phyloP scores from a whole-genome alignment of 192 early-diverging fungal genomes.

The Podila epicladia region DNA sequence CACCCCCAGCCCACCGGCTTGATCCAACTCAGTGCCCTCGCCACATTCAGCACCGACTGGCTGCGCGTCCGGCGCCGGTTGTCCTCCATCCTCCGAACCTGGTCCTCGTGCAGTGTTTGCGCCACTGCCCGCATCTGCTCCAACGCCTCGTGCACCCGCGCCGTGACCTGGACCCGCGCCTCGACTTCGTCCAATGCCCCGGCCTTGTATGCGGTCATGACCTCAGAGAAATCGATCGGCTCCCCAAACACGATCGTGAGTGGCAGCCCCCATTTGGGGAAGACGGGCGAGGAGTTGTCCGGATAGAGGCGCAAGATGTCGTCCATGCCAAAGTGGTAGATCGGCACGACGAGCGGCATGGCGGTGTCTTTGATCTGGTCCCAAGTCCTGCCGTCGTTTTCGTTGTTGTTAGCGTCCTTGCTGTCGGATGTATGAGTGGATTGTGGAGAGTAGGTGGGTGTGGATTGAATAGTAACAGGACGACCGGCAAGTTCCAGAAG shows the following conservation, averaged over 20 bases:
- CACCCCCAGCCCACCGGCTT: constrained; percentile 44
- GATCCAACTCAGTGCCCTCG: constrained; percentile 9
- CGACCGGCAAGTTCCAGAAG: constrained; percentile 77
- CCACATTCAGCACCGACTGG: constrained; percentile 11
- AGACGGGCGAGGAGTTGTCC: constrained; percentile 55
- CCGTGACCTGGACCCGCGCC: constrained; percentile 64
- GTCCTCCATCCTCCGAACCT: not conserved
- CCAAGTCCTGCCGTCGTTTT: constrained; percentile 70
- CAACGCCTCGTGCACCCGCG: constrained; percentile 55
- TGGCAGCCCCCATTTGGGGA: constrained; percentile 62
- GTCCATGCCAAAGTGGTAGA: constrained; percentile 62
- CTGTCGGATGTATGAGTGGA: not conserved
- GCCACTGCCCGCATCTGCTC: constrained; percentile 46
- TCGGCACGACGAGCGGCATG: constrained; percentile 49
- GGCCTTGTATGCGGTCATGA: constrained; percentile 62
- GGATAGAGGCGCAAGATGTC: constrained; percentile 67
- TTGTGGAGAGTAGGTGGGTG: not conserved
- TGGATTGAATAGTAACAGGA: constrained; percentile 56
- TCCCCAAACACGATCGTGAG: constrained; percentile 76
- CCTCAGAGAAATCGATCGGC: constrained; percentile 72
- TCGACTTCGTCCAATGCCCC: constrained; percentile 59
- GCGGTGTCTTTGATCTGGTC: constrained; percentile 12
- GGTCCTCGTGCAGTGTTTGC: constrained; percentile 28
- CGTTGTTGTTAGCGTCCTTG: constrained; percentile 18
- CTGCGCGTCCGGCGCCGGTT: constrained; percentile 13